phyloP scores from a whole-genome alignment of 2,329 filamentous ascomycete species.

The Penicillium sp. region DNA sequence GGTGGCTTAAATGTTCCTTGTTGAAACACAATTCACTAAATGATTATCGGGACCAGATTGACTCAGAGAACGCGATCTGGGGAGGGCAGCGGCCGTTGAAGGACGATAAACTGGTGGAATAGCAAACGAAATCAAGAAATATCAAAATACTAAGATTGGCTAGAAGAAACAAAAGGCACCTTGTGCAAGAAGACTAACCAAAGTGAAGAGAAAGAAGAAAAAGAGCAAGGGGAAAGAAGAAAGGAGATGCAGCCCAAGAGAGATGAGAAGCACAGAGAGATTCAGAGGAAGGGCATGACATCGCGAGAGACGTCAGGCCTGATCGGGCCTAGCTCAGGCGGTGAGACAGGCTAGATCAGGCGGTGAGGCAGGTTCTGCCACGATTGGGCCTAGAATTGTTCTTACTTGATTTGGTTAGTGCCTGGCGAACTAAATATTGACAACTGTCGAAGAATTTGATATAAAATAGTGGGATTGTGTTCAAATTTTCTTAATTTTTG shows the following conservation, averaged over 20 bases:
- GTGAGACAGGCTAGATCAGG: constrained; percentile 19
- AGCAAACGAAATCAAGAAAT: constrained; percentile 3
- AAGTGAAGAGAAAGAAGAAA: constrained; percentile 11
- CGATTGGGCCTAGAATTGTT: constrained; percentile 14
- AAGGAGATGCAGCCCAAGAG: constrained; percentile 19
- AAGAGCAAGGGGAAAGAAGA: constrained; percentile 16
- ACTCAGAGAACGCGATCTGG: constrained; percentile 18
- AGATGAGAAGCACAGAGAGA: constrained; percentile 19
- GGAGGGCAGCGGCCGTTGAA: constrained; percentile 20
- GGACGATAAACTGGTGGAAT: constrained; percentile 11
- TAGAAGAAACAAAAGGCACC: constrained; percentile 3
- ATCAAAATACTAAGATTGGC: constrained; percentile 10
- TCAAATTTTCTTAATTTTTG: neutral
- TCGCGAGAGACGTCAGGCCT: constrained; percentile 25
- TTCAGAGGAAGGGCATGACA: constrained; percentile 23
- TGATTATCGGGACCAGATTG: constrained; percentile 4
- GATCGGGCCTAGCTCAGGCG: constrained; percentile 24
- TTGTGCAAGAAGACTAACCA: constrained; percentile 5
- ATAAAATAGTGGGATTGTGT: neutral
- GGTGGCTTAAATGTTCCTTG: neutral
- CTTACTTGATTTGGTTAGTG: constrained; percentile 10
- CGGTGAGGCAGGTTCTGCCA: constrained; percentile 21
- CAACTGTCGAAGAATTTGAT: neutral
- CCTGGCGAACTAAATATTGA: neutral
- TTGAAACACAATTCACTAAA: constrained; percentile 5